Evolutionary conservation across 495 filamentous ascomycete species (phyloP), one percentile per base, ranked within the genome.

Genomic region (Recurvomyces mirabilis): DNA sequence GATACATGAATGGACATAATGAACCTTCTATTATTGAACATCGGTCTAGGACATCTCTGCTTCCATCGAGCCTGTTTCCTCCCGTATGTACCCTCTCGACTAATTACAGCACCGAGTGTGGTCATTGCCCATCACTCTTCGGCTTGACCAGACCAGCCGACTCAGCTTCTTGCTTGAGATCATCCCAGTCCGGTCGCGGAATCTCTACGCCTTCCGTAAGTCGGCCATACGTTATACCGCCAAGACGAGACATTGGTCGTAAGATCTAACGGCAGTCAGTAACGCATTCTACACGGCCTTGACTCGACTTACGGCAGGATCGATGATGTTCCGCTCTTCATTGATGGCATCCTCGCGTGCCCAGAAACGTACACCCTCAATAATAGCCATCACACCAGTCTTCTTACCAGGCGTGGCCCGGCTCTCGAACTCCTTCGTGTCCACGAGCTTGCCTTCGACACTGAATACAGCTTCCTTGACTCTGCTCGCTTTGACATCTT

Each of bases 281-380:
- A 41, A 6, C 24, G 18, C 33, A 17, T 5, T 19, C 25, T 11
- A 18, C 17, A 33, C n/a, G 29, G 4, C 28, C 4, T 14, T 38
- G 54, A 84, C 64, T 45, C 1, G 12, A 54, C 52, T 15, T 46
- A 64, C 61, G 35, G 68, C 71, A 12, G 84, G 68, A 63, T 91
- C 79, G 25, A 96, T 67, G 20, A 79, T 43, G 46, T 75, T 84
- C 56, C 68, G 73, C 13, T 83, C 78, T 57, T 84, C 74, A 52
- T 93, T 81, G 5, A 95, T 66, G 10, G 85, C 86, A 66, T 94
- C 89, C 58, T 94, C 87, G 35, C 88, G 64, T 10, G 77, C 86
- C 84, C 87, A 93, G 56, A 98, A 95, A 20, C 78, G 67, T 29
- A 81, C 75, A 1, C 88, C 89, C 66, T 98, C 87, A 7, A 95